Evolutionary conservation across 139 green algal species (phyloP), one percentile per base, ranked within the genome.

Genomic region (Closterium sp.): DNA sequence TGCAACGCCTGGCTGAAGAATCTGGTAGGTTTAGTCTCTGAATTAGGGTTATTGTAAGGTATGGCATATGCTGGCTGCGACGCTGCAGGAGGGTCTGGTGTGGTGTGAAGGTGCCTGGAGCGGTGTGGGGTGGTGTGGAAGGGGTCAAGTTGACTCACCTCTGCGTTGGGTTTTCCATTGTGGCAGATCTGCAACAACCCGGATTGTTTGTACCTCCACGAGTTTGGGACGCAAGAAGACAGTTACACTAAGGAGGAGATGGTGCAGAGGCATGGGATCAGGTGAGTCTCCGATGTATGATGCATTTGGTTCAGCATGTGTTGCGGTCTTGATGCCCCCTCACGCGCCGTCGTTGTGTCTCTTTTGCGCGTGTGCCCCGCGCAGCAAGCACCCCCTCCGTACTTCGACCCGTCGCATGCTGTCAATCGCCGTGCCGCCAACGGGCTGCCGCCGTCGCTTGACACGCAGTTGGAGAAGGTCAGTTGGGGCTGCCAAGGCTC

Each of bases 201-300:
- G 4, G 97, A 99, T 87, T 99, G 97, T 94, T 91, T 98, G 32
- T 99, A 99, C 92, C 96, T 99, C 25, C 97, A 99, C 92, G 96
- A 97, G 21, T 88, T 97, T 23, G 96, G 96, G 94, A 92, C 90
- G 64, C 96, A 98, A 34, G 93, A 94, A 3, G 97, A 98, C 93
- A 97, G 96, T 90, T 97, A 97, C 90, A 98, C 97, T 2, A 98
- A 98, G 90, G 97, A 98, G 88, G 95, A 98, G 36, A 94, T 94
- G 92, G 30, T 94, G 43, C 31, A 92, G 28, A 86, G 76, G 55
- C 94, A 87, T 93, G 92, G 88, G 4, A 23, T 32, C 30, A 94
- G 88, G 88, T 93, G 93, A 66, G 88, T 87, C 4, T 9, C 10
- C 36, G 9, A 90, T 87, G n/a, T n/a, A n/a, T n/a, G n/a, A n/a